phyloP scores from a whole-genome alignment of 202 grass and related monocot species.

The Musa balbisiana region DNA sequence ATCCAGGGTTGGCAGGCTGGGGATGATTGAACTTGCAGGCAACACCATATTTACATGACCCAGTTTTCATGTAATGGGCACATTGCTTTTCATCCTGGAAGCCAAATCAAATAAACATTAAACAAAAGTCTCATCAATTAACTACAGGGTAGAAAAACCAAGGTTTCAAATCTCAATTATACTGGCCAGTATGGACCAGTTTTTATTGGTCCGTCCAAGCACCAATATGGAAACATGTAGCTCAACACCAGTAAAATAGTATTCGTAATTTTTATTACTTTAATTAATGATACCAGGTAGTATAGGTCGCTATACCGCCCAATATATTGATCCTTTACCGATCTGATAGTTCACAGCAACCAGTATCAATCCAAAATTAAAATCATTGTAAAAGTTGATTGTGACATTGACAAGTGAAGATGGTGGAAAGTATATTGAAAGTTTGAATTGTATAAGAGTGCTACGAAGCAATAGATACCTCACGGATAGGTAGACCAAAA shows the following conservation, averaged over 20 bases:
- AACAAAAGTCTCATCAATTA: background rate
- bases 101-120: background rate
- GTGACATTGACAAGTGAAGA: background rate
- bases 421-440: background rate
- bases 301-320: no score
- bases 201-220: no score
- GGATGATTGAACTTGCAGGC: conserved; percentile 15
- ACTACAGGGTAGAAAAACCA: background rate
- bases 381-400: no score
- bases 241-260: no score
- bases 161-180: no score
- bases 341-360: no score
- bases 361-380: no score
- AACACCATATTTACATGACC: conserved; percentile 3
- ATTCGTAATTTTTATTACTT: no score
- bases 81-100: conserved; percentile 9
- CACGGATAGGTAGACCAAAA: conserved; percentile 10
- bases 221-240: no score
- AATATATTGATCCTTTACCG: no score
- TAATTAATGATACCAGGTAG: no score
- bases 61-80: conserved; percentile 12
- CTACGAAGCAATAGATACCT: background rate
- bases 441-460: background rate
- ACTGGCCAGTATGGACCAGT: no score
- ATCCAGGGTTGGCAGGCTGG: background rate